Evolutionary conservation across 306 rosid species (phyloP), one percentile per base, ranked within the genome.

Genomic region (Lotus japonicus): DNA sequence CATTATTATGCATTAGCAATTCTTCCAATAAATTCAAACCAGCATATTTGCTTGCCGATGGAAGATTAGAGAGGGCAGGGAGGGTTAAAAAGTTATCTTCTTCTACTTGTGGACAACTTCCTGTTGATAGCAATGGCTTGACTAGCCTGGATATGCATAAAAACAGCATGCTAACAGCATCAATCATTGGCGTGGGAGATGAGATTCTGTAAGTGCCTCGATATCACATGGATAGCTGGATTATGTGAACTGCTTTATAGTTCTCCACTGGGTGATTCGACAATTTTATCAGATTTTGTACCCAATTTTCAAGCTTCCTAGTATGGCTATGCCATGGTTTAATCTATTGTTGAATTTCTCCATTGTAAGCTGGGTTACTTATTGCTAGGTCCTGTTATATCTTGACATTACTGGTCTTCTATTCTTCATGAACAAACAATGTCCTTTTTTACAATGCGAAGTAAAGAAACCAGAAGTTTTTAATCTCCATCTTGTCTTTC

Each of bases 31-130:
- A 76, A 70, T 94, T 86, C 78, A 88, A 85, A 77, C 97, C 97
- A 5, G 96, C 98, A 6, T 90, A 94, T 81, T 69, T 94, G 68
- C 98, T 94, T 66, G 82, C 87, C 19, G 97, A 90, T 76, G 98
- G 98, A 80, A 90, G 97, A 83, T 78, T 85, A 66, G 96, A 90
- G 84, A 85, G 98, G 80, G 98, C 97, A 0, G 98, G 98, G 70
- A 88, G 98, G 78, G 91, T 70, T 50, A 90, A 84, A 83, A 88
- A 83, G 65, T 14, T 55, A 66, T 86, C 94, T 53, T 78, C 89
- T 68, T 78, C 86, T 49, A 76, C 80, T 69, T 13, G 50, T 69
- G 73, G 79, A 72, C 66, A 67, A 59, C 38, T 54, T 55, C 72
- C 80, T 64, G 76, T 85, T 64, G 78, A 56, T 71, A 79, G 84